Evolutionary conservation across 768 basidiomycete species (phyloP), one percentile per base, ranked within the genome.

Genomic region (Podaxis pistillaris): DNA sequence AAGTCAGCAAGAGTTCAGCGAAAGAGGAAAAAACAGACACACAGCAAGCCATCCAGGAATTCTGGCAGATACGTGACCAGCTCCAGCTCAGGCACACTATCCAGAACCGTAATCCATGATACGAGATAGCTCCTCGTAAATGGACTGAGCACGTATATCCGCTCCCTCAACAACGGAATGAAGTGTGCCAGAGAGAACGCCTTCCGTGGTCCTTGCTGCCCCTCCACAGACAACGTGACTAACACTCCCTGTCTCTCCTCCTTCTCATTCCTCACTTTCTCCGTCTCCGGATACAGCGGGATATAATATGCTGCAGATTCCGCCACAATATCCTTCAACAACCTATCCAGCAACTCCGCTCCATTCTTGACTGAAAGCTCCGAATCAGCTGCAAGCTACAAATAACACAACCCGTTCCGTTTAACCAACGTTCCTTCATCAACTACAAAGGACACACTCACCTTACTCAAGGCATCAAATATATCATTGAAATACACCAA

Each of bases 331-430:
- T 99, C 97, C 71, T 98, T 98, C 68, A 99, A 84, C n/a, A 98
- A 84, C 19, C 96, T 86, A 73, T 99, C 97, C 62, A 98, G 83
- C 30, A 99, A 84, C 73, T 99, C 97, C 1, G 97, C 96, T 1
- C 96, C 96, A 70, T 98, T 98, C 85, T 97, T 96, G 64, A 99
- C 96, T 1, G 97, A 96, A 40, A 93, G 69, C 68, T 98, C 96
- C 0, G 94, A 91, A 73, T 99, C 97, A 22, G 96, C 93, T 8
- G 94, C 92, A 63, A 99, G 92, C 96, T 98, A 70, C 24, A 59
- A 40, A 68, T 58, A 26, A 50, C 24, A 17, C 4, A 38, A 6
- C 33, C 96, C 96, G 68, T 96, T 98, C 84, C 44, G 9, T n/a
- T 97, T 96, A 65, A 98, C 95, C 2, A 96, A 96, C 38, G 91